Evolutionary conservation across 768 basidiomycete species (phyloP).

Genomic region (Tricholoma terreum): DNA sequence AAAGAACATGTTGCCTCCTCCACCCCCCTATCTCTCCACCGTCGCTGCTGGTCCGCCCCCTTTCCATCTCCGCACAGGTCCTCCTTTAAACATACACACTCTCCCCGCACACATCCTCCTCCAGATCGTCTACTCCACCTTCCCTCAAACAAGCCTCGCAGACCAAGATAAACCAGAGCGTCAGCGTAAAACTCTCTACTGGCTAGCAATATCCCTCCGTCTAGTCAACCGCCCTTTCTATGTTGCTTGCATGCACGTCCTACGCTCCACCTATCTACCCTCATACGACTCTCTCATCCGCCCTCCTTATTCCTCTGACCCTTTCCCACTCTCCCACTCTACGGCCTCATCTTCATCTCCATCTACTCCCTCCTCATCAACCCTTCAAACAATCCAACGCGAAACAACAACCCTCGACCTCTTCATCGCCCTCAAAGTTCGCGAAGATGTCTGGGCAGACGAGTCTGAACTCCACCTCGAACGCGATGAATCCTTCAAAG

Average conservation of each 20-base stretch:
- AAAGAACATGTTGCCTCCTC: conserved; percentile 26
- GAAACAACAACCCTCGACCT: conserved; percentile 74
- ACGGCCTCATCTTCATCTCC: conserved; percentile 14
- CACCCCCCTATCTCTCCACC: conserved; percentile 25
- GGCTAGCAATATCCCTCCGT: conserved; percentile 52
- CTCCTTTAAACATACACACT: conserved; percentile 21
- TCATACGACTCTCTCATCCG: conserved; percentile 62
- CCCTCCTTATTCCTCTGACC: conserved; percentile 71
- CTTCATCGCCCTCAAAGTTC: conserved; percentile 77
- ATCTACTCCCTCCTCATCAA: conserved; percentile 10
- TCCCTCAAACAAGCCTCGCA: no score
- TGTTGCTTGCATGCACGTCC: conserved; percentile 79
- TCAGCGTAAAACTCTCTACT: conserved; percentile 58
- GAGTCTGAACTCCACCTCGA: conserved; percentile 70
- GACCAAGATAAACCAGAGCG: conserved; percentile 31
- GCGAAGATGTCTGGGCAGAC: conserved; percentile 75
- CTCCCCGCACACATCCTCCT: conserved; percentile 66
- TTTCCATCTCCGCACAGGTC: conserved; percentile 14
- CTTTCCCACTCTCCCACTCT: conserved; percentile 53
- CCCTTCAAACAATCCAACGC: conserved; percentile 54
- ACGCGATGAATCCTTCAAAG: conserved; percentile 71
- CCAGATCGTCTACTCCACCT: conserved; percentile 63
- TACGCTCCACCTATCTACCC: conserved; percentile 72
- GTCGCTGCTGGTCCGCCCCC: conserved; percentile 17
- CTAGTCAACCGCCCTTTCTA: conserved; percentile 67